Evolutionary conservation across 352 stramenopile species (phyloP).

Genomic region (Phytophthora sp.): DNA sequence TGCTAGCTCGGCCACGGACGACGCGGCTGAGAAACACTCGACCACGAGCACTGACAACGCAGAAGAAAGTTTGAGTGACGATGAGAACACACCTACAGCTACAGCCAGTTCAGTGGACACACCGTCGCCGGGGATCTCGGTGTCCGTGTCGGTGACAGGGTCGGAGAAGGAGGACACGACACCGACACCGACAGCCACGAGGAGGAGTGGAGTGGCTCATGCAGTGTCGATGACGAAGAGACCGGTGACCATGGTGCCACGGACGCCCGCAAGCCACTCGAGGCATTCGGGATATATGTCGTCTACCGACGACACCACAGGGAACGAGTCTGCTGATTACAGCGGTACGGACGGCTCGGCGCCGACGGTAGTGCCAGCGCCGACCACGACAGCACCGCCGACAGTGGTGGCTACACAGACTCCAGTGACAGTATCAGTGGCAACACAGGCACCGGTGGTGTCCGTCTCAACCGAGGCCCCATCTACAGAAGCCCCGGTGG

Average conservation of each 20-base stretch:
- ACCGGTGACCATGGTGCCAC: not conserved
- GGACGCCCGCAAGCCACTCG: not conserved
- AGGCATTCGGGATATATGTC: not conserved
- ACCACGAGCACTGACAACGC: not conserved
- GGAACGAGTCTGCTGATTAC: slow-evolving; percentile 8
- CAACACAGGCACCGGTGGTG: not conserved
- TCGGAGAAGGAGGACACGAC: not conserved
- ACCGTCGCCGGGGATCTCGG: not conserved
- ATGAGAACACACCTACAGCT: not conserved
- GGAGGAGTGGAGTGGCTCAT: not conserved
- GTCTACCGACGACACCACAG: not conserved
- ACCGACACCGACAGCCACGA: not conserved
- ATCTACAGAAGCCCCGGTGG: not conserved
- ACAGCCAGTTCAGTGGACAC: not conserved
- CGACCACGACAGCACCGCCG: not conserved
- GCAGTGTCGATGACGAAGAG: slow-evolving; percentile 8
- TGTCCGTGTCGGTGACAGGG: not conserved
- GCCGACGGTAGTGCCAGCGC: slow-evolving; percentile 19
- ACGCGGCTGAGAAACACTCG: slow-evolving; percentile 1
- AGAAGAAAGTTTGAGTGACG: slow-evolving; percentile 1
- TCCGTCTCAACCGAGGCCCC: not conserved
- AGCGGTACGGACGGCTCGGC: not conserved
- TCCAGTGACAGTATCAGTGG: not conserved
- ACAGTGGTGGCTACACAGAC: not conserved
- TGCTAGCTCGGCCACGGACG: not conserved